These are phyloP conservation scores for Rhodotorula kratochvilovae DNA, from an alignment of 768 basidiomycete genomes.

Conservation along the genomic window DNA sequence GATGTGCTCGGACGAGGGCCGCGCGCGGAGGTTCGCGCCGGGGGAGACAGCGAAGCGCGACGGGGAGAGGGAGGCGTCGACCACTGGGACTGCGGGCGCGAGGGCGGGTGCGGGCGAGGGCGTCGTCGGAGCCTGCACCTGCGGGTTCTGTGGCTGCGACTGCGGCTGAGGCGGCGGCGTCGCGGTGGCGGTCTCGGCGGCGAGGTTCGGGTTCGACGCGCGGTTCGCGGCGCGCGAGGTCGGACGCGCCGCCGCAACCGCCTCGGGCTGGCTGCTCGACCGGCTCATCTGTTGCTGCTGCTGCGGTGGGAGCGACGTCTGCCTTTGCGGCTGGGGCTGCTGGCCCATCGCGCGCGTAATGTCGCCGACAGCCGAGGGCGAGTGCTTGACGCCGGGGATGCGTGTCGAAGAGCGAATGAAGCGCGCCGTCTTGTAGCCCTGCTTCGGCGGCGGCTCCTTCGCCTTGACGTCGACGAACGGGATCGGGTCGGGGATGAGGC, in stretches of 20 bases:
- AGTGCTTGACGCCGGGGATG: conserved; percentile 28
- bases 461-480: conserved; percentile 69
- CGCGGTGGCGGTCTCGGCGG: neutral
- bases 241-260: neutral
- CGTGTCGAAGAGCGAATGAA: conserved; percentile 41
- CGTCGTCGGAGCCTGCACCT: neutral
- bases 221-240: neutral
- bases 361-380: conserved; percentile 29
- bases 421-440: conserved; percentile 36
- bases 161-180: neutral
- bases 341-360: conserved; percentile 28
- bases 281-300: neutral
- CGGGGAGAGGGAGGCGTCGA: conserved; percentile 11
- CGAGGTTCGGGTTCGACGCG: conserved; percentile 3
- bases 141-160: no score
- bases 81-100: no score
- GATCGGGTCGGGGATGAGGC: conserved; percentile 79
- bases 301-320: neutral
- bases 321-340: neutral
- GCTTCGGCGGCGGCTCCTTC: conserved; percentile 47
- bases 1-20: neutral
- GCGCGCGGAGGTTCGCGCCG: conserved; percentile 7
- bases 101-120: conserved; percentile 3
- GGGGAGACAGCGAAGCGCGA: conserved; percentile 24
- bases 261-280: neutral